phyloP scores from a whole-genome alignment of 352 stramenopile genomes.

The Phytophthora palmivora region DNA sequence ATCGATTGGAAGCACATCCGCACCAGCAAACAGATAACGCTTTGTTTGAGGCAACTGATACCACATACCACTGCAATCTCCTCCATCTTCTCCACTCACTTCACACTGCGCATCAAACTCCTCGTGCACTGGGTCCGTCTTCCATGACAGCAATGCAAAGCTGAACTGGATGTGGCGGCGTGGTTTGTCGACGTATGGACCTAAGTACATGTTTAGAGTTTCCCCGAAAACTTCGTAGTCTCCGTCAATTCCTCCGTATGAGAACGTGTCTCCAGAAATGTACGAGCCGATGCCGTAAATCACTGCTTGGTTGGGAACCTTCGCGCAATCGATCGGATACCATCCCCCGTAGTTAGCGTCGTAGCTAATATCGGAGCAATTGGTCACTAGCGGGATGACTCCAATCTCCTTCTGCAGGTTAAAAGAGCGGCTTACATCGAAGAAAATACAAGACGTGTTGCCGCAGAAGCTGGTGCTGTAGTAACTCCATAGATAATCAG shows the following conservation, averaged over 20 bases:
- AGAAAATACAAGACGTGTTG: conserved; percentile 43
- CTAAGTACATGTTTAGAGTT: conserved; percentile 17
- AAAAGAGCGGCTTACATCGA: conserved; percentile 41
- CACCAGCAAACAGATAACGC: conserved; percentile 50
- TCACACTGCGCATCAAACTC: conserved; percentile 50
- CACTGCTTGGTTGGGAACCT: conserved; percentile 36
- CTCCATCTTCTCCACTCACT: conserved; percentile 18
- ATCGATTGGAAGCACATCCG: conserved; percentile 35
- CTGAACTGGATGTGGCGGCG: conserved; percentile 51
- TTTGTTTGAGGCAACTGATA: conserved; percentile 51
- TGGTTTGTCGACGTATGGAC: conserved; percentile 43
- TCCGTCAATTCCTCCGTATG: conserved; percentile 18
- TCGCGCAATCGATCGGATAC: conserved; percentile 40
- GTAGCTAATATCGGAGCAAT: conserved; percentile 47
- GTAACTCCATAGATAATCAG: conserved; percentile 36
- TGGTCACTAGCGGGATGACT: conserved; percentile 36
- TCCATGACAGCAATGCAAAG: conserved; percentile 51
- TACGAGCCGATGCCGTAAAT: conserved; percentile 56
- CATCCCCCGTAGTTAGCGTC: conserved; percentile 49
- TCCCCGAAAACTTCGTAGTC: conserved; percentile 22
- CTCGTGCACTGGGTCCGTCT: conserved; percentile 31
- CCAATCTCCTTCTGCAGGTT: conserved; percentile 46
- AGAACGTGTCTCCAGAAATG: conserved; percentile 49
- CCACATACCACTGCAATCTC: conserved; percentile 45
- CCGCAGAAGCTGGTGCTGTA: conserved; percentile 42